phyloP scores from a whole-genome alignment of 2,329 filamentous ascomycete genomes.

The Metarhizium sp. region DNA sequence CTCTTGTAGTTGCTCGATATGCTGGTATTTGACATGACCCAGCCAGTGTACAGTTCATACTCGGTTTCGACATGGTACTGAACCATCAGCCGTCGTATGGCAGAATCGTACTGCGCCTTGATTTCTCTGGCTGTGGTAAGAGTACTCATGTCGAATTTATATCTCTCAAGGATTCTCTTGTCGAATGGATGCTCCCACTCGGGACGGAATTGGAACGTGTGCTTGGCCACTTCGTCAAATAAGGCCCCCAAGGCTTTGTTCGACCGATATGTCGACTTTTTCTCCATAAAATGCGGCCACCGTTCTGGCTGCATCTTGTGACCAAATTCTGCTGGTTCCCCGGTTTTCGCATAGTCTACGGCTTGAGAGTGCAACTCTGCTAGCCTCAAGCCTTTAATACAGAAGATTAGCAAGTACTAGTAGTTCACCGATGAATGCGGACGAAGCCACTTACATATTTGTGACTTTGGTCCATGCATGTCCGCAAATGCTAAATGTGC shows the following conservation, averaged over 20 bases:
- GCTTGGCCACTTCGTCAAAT: slow-evolving; percentile 59
- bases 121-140: slow-evolving; percentile 53
- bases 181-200: slow-evolving; percentile 70
- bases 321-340: slow-evolving; percentile 62
- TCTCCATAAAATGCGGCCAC: slow-evolving; percentile 89
- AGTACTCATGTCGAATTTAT: slow-evolving; percentile 42
- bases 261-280: slow-evolving; percentile 55
- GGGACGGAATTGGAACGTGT: slow-evolving; percentile 58
- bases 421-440: neutral
- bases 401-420: neutral
- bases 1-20: slow-evolving; percentile 75
- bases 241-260: slow-evolving; percentile 66
- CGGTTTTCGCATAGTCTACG: slow-evolving; percentile 92
- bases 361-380: slow-evolving; percentile 80
- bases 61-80: slow-evolving; percentile 79
- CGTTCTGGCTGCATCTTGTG: slow-evolving; percentile 45
- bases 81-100: slow-evolving; percentile 70
- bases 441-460: slow-evolving; percentile 46
- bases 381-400: slow-evolving; percentile 49
- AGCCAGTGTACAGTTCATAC: slow-evolving; percentile 86
- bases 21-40: slow-evolving; percentile 65
- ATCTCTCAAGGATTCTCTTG: slow-evolving; percentile 57
- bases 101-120: slow-evolving; percentile 70
- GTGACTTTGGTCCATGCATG: slow-evolving; percentile 53
- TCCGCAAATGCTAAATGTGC: slow-evolving; percentile 78